These are phyloP conservation scores for Avena eriantha DNA, from an alignment of 176 grass and related monocot genomes.

Conservation along the genomic window DNA sequence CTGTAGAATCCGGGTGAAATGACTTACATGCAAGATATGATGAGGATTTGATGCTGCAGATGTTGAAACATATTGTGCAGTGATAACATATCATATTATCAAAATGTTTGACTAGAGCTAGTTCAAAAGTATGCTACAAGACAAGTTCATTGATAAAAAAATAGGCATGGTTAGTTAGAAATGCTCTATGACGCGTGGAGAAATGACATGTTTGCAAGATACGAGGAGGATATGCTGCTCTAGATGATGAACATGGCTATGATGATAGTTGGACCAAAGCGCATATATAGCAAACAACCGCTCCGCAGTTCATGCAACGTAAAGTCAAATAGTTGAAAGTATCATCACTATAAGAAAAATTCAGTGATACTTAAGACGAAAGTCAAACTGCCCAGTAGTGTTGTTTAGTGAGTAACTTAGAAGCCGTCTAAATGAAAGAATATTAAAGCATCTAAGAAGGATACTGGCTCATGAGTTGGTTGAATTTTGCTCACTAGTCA, in stretches of 20 bases:
- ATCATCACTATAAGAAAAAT: neutral
- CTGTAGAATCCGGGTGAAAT: neutral
- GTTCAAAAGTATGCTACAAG: constrained; percentile 9
- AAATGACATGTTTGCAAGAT: neutral
- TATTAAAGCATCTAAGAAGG: neutral
- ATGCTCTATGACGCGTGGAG: neutral
- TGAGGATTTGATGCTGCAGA: constrained; percentile 9
- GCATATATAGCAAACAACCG: neutral
- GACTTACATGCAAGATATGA: neutral
- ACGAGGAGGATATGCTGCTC: neutral
- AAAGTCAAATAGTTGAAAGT: constrained; percentile 46
- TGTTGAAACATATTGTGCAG: constrained; percentile 5
- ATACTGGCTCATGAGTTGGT: neutral
- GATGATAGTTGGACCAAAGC: constrained; percentile 15
- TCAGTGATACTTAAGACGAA: neutral
- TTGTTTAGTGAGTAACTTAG: constrained; percentile 22
- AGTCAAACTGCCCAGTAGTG: neutral
- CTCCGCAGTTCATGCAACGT: neutral
- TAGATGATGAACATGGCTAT: neutral
- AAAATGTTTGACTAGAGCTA: constrained; percentile 36
- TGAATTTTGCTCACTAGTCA: neutral
- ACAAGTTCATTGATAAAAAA: neutral
- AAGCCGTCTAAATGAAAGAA: neutral
- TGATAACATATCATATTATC: constrained; percentile 8
- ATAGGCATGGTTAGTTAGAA: neutral